Conservation (phyloP, 306 rosid genomes). For the Argentina anserina region DNA sequence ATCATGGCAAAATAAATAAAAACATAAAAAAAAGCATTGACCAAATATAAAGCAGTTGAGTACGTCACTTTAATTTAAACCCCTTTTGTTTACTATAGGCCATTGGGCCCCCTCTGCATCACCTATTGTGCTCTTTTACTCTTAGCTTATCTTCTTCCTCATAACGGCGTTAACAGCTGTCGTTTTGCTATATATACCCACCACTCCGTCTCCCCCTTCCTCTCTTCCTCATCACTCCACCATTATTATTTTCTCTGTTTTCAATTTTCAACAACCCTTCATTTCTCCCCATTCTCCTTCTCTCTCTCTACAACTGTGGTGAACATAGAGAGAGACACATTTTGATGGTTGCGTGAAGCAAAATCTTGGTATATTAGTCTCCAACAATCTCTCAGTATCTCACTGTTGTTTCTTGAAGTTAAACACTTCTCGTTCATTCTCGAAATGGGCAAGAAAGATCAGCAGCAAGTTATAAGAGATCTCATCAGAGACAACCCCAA, state of each 20-base stretch:
- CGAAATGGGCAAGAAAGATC: constrained; percentile 78
- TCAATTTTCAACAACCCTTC: constrained; percentile 17
- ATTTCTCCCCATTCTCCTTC: constrained; percentile 16
- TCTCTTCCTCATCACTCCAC: background rate
- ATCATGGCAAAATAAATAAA: constrained; percentile 18
- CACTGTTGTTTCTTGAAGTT: constrained; percentile 22
- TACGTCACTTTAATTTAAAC: constrained; percentile 22
- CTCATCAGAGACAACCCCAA: constrained; percentile 13
- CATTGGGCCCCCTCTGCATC: constrained; percentile 27
- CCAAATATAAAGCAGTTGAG: constrained; percentile 42
- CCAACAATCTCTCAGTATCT: background rate
- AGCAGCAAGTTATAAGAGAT: constrained; percentile 21
- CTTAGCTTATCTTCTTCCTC: background rate
- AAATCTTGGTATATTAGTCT: constrained; percentile 66
- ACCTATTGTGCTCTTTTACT: constrained; percentile 11
- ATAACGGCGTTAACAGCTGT: constrained; percentile 76
- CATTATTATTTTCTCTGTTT: constrained; percentile 34
- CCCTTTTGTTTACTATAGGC: background rate
- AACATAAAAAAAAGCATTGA: constrained; percentile 36
- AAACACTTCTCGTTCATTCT: background rate
- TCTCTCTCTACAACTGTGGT: constrained; percentile 4
- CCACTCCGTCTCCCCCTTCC: background rate
- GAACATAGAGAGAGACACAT: constrained; percentile 23
- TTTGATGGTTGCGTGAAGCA: constrained; percentile 69
- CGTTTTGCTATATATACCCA: constrained; percentile 56